Percentiles rank a stretch among this genome's conserved stretches.
phyloP scores from a whole-genome alignment of 2,329 filamentous ascomycete genomes.

The Lecanicillium sp. region DNA sequence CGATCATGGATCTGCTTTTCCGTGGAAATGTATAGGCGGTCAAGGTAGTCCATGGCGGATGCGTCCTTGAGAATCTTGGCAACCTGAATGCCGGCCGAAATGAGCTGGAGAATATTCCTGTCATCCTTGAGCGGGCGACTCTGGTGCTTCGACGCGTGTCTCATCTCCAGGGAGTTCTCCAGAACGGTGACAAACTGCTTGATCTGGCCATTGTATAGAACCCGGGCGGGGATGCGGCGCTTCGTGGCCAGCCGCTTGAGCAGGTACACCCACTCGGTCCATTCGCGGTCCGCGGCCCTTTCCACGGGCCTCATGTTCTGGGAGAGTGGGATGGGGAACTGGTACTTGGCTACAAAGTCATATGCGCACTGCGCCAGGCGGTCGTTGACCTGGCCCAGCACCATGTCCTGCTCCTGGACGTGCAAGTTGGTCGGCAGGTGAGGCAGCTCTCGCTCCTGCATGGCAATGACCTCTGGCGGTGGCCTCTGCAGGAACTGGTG shows the following conservation, averaged over 20 bases:
- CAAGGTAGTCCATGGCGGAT: constrained; percentile 73
- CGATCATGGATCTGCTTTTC: constrained; percentile 72
- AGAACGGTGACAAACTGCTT: constrained; percentile 84
- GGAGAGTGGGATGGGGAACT: constrained; percentile 80
- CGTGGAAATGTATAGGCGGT: constrained; percentile 73
- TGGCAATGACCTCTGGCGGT: constrained; percentile 60
- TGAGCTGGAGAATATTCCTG: constrained; percentile 78
- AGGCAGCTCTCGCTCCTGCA: constrained; percentile 73
- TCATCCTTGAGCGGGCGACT: constrained; percentile 80
- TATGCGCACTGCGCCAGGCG: constrained; percentile 78
- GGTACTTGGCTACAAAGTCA: constrained; percentile 86
- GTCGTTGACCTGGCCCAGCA: constrained; percentile 75
- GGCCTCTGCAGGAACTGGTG: constrained; percentile 74
- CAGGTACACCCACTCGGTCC: constrained; percentile 88
- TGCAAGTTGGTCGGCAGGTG: constrained; percentile 76
- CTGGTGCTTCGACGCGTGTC: constrained; percentile 77
- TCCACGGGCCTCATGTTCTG: constrained; percentile 74
- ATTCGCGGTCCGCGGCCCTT: constrained; percentile 70
- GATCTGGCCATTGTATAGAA: constrained; percentile 84
- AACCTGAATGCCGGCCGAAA: constrained; percentile 80
- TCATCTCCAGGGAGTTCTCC: constrained; percentile 83
- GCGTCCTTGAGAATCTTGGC: constrained; percentile 82
- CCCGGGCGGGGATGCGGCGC: constrained; percentile 72
- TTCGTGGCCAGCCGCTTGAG: constrained; percentile 81
- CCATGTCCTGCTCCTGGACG: constrained; percentile 76